Base-by-base conservation (phyloP, 75 land plant species). In the Pinus taeda region DNA sequence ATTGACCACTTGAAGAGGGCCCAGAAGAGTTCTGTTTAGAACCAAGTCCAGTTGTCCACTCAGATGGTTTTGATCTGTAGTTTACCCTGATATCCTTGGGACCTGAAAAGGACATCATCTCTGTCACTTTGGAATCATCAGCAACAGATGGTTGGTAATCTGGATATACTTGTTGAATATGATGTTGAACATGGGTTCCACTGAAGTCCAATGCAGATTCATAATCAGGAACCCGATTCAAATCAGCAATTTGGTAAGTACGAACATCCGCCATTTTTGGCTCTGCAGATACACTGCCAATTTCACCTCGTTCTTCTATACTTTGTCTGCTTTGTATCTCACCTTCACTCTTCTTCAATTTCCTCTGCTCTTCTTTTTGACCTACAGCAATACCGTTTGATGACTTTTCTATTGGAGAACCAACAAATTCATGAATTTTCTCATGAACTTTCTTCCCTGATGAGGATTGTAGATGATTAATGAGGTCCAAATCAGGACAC, bases 71-170 rank as follows among this genome's bases (percentile, higher is more conserved):
- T 29, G 69, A 73, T 24, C 42, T 66, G 18, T 6, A 15, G 12
- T 63, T 49, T 3, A 58, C 60, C 3, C n/a, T 59, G 4, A 39
- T 64, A 26, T 56, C 78, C 22, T 72, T 57, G 58, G 66, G 73
- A 22, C 58, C 79, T 29, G 82, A 83, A 65, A 88, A 85, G 66
- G 85, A 79, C 66, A 29, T 21, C 21, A 55, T 82, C 67, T 82
- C 85, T 57, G 69, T 73, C n/a, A 29, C 59, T 75, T 39, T 42
- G 8, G 20, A 67, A 39, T 67, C 45, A 18, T 67, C 53, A 6
- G 49, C 53, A 39, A 39, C 18, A 45, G 3, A 36, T 18, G 20
- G n/a, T 8, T 39, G 22, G 22, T 45, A 9, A 33, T 20, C 49
- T 39, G 45, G 49, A 67, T 67, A 8, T 8, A 2, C 21, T 42